Conservation (phyloP, 2,329 filamentous ascomycete species). For the Phialemoniopsis sp. region DNA sequence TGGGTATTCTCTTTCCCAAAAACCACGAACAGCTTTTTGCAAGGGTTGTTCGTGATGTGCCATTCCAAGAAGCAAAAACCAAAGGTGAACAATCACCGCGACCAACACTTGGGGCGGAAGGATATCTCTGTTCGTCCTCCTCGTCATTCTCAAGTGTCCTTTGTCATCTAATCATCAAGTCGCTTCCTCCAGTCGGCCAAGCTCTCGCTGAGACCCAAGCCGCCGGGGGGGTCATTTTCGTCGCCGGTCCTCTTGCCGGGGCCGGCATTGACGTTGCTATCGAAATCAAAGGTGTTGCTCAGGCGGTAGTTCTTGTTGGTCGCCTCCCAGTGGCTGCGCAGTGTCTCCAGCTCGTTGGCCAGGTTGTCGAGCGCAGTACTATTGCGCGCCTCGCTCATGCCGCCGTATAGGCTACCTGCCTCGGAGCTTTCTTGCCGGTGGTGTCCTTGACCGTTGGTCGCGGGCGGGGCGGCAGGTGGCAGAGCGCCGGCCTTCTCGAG, state of each 20-base stretch:
- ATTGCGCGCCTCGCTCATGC: constrained; percentile 50
- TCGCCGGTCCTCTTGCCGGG: constrained; percentile 26
- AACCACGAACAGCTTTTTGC: too few species aligned
- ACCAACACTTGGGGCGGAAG: too few species aligned
- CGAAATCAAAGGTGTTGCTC: constrained; percentile 86
- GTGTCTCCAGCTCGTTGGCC: constrained; percentile 84
- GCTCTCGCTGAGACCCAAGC: constrained; percentile 61
- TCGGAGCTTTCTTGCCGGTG: constrained; percentile 53
- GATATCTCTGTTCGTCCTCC: too few species aligned
- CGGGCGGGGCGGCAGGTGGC: too few species aligned
- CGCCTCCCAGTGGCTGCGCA: constrained; percentile 90
- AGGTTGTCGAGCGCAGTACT: constrained; percentile 80
- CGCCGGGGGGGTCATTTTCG: constrained; percentile 24
- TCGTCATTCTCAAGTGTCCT: neutral
- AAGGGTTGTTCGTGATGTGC: too few species aligned
- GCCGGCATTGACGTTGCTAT: constrained; percentile 32
- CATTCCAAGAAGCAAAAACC: neutral
- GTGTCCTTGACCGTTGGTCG: constrained; percentile 36
- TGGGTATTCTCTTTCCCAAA: too few species aligned
- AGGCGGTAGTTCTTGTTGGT: constrained; percentile 94
- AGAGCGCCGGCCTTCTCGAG: constrained; percentile 1
- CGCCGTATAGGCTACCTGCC: constrained; percentile 58
- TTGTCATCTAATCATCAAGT: constrained; percentile 46
- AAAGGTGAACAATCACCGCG: neutral
- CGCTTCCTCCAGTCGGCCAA: constrained; percentile 77